A percentile compares a stretch with the other conserved stretches of the same genome.
phyloP scores from a whole-genome alignment of 2,329 filamentous ascomycete genomes.

The Talaromyces sp. region DNA sequence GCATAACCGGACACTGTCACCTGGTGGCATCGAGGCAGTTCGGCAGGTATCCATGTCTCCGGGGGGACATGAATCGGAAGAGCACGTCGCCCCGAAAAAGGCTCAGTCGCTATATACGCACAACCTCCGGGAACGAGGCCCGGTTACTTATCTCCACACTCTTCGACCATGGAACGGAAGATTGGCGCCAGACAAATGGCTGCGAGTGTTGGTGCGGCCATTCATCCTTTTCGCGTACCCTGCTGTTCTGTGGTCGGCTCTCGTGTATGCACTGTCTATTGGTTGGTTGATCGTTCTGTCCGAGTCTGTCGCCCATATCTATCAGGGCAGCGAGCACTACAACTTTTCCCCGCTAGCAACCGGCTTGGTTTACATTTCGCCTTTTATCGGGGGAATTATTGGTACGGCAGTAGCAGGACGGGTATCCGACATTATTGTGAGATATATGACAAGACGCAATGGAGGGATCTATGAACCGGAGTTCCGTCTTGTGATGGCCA shows the following conservation, averaged over 20 bases:
- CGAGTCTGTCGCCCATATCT: conserved; percentile 78
- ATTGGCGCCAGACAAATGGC: conserved; percentile 71
- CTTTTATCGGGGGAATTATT: conserved; percentile 80
- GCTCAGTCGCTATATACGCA: conserved; percentile 58
- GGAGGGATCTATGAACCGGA: conserved; percentile 95
- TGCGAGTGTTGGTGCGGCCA: conserved; percentile 69
- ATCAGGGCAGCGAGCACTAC: conserved; percentile 63
- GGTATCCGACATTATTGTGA: conserved; percentile 78
- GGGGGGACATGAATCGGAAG: conserved; percentile 27
- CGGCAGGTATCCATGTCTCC: conserved; percentile 18
- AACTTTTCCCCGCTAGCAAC: conserved; percentile 76
- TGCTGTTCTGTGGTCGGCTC: conserved; percentile 78
- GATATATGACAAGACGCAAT: conserved; percentile 74
- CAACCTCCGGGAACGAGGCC: conserved; percentile 60
- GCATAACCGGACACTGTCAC: neutral
- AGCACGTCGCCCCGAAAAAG: conserved; percentile 19
- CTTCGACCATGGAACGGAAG: conserved; percentile 74
- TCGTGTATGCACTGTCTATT: conserved; percentile 80
- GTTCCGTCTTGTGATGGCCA: conserved; percentile 82
- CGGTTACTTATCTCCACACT: conserved; percentile 66
- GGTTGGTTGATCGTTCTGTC: conserved; percentile 96
- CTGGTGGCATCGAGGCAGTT: conserved; percentile 24
- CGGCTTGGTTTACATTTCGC: conserved; percentile 82
- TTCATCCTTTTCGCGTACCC: conserved; percentile 87
- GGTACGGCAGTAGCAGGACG: conserved; percentile 90